These are phyloP conservation scores for Epichloe elymi DNA, from an alignment of 2,329 filamentous ascomycete species.

Conservation along the genomic window DNA sequence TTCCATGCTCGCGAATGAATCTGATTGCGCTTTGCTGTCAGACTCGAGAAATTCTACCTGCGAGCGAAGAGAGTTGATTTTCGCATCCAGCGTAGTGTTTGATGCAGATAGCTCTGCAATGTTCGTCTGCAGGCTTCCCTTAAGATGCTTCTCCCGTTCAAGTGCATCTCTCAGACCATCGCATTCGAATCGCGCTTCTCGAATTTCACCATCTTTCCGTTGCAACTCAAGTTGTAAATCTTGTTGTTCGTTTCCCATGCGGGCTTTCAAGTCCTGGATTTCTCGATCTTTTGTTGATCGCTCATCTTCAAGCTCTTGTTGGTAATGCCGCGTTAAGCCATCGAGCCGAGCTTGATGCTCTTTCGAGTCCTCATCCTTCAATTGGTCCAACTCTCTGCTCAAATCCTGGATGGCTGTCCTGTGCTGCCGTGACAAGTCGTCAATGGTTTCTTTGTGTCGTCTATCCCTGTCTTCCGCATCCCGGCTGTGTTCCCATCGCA, in stretches of 20 bases:
- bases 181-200: slow-evolving; percentile 30
- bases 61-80: slow-evolving; percentile 61
- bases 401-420: slow-evolving; percentile 20
- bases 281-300: slow-evolving; percentile 44
- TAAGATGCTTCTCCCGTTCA: slow-evolving; percentile 51
- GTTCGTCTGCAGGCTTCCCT: slow-evolving; percentile 36
- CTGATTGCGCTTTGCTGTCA: slow-evolving; percentile 76
- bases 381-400: slow-evolving; percentile 30
- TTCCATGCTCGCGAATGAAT: slow-evolving; percentile 73
- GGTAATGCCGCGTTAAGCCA: slow-evolving; percentile 47
- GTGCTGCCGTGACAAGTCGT: slow-evolving; percentile 24
- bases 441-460: slow-evolving; percentile 21
- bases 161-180: slow-evolving; percentile 37
- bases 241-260: slow-evolving; percentile 37
- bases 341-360: slow-evolving; percentile 57
- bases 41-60: slow-evolving; percentile 85
- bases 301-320: slow-evolving; percentile 54
- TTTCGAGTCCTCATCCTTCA: slow-evolving; percentile 34
- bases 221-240: slow-evolving; percentile 34
- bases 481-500: slow-evolving; percentile 22
- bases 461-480: slow-evolving; percentile 42
- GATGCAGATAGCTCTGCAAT: slow-evolving; percentile 47
- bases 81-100: slow-evolving; percentile 57
- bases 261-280: slow-evolving; percentile 48
- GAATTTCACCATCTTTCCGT: slow-evolving; percentile 41